Evolutionary conservation across 176 grass and related monocot genomes (phyloP), one percentile per base, ranked within the genome.

Genomic region (Cenchrus americanus): DNA sequence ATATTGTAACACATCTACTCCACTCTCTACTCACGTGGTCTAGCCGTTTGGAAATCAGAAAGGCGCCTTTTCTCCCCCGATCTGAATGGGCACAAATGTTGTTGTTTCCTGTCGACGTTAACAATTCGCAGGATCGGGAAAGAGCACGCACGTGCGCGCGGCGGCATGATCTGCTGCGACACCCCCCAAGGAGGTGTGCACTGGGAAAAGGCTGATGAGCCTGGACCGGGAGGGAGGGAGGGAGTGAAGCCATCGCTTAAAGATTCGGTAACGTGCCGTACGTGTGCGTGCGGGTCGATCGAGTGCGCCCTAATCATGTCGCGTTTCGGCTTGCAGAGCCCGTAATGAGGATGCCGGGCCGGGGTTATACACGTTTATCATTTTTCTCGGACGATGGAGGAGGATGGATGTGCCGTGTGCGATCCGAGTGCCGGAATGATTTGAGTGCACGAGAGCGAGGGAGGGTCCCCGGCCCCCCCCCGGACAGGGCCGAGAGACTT

Each of bases 241-340:
- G 17, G 86, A 18, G 64, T 21, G 80, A 83, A 57, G 0, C 80
- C 80, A 44, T 88, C 69, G 81, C 87, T 73, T 88, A 37, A 84
- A 84, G 76, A 58, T 75, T 61, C 68, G 49, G 81, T 27, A 78
- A 88, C 63, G 49, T 48, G 14, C 14, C 47, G 66, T 49, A 8
- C 19, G 0, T 32, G 46, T 12, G 59, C 1, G 14, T 2, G 34
- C 1, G 21, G 15, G 5, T 34, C 32, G 62, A 47, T 80, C 77
- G 77, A 67, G 62, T 80, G 77, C 62, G 47, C 67, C 62, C 62
- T 18, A 26, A 67, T 66, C 62, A 80, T 80, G 26, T 7, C 18
- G 46, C 27, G 50, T 13, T 13, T 37, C 4, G 6, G 3, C 23
- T 73, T 32, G 77, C 61, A 63, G 26, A 23, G 59, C 26, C 23